These are phyloP conservation scores for Dendryphion nanum DNA, from an alignment of 2,329 filamentous ascomycete species.

Conservation along the genomic window DNA sequence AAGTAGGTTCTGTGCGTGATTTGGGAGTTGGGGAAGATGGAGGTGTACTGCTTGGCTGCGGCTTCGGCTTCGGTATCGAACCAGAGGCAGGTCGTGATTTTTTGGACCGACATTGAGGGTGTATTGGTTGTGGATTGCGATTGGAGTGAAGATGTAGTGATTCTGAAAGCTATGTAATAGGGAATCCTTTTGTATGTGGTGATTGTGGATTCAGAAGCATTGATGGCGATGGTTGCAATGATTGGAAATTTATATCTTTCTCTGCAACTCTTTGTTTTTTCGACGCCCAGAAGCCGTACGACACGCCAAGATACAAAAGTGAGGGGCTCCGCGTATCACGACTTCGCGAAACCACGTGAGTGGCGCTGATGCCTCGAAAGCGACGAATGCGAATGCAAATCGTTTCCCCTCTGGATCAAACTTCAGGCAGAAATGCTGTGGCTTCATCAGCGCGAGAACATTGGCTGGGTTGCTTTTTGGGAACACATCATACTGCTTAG, in stretches of 20 bases:
- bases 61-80: constrained; percentile 44
- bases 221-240: background rate
- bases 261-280: background rate
- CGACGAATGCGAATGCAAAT: constrained; percentile 11
- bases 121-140: background rate
- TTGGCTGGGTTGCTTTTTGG: too few relatives aligned
- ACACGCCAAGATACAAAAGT: background rate
- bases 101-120: constrained; percentile 3
- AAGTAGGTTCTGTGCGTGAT: constrained; percentile 36
- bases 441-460: too few relatives aligned
- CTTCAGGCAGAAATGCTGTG: too few relatives aligned
- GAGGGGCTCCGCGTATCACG: constrained; percentile 8
- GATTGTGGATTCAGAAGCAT: background rate
- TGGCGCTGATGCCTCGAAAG: constrained; percentile 12
- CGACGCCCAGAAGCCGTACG: constrained; percentile 3
- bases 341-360: constrained; percentile 12
- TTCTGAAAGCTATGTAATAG: background rate
- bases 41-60: constrained; percentile 44
- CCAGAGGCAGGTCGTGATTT: constrained; percentile 42
- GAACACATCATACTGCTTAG: too few relatives aligned
- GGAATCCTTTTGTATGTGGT: background rate
- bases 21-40: constrained; percentile 43
- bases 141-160: background rate
- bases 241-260: constrained; percentile 2
- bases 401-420: too few relatives aligned